phyloP scores from a whole-genome alignment of 805 yeast genomes.

The Kluyveromyces lactis region DNA sequence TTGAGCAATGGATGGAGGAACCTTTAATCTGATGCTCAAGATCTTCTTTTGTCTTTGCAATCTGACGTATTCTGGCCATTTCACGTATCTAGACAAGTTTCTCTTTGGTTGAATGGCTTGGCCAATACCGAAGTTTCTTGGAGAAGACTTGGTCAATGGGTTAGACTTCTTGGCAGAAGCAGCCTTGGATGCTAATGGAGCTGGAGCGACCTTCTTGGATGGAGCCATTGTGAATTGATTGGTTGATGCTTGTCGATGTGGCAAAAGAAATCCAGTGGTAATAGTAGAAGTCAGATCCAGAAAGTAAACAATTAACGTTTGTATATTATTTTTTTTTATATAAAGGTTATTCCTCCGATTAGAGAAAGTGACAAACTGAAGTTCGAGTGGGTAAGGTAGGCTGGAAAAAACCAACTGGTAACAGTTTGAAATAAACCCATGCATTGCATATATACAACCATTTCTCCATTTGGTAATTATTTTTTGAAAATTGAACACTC shows the following conservation, averaged over 20 bases:
- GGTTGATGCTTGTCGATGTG: background rate
- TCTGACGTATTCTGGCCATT: constrained; percentile 98
- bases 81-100: constrained; percentile 94
- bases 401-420: no score
- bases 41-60: constrained; percentile 98
- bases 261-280: background rate
- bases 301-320: no score
- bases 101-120: constrained; percentile 92
- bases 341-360: no score
- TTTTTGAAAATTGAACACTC: no score
- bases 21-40: constrained; percentile 91
- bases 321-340: no score
- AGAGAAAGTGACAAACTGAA: no score
- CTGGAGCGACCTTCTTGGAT: constrained; percentile 91
- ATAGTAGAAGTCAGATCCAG: no score
- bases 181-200: constrained; percentile 81
- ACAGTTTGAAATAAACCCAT: no score
- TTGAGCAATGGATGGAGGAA: constrained; percentile 97
- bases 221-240: constrained; percentile 34
- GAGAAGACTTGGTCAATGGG: constrained; percentile 84
- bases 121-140: constrained; percentile 94
- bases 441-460: no score
- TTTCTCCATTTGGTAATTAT: no score
- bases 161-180: constrained; percentile 51
- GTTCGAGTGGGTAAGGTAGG: no score